Evolutionary conservation across 352 stramenopile genomes (phyloP).

Genomic region (Phytophthora fragariae): DNA sequence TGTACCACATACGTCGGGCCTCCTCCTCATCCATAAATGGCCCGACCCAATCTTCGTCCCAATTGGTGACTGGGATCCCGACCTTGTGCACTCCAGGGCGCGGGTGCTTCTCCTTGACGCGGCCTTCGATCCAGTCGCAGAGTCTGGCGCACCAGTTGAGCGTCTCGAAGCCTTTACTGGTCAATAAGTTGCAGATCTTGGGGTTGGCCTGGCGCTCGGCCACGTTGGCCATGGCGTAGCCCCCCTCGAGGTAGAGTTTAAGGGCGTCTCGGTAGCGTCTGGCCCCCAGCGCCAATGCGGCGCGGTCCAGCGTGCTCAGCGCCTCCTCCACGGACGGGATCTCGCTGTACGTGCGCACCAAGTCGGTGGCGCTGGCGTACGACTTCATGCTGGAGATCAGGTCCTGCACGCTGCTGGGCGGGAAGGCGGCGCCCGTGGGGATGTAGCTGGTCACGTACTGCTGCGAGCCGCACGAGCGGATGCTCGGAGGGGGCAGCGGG

Average conservation of each 20-base stretch:
- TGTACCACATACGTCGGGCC: constrained; percentile 82
- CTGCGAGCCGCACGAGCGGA: constrained; percentile 80
- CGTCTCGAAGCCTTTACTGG: constrained; percentile 86
- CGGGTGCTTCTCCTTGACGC: constrained; percentile 76
- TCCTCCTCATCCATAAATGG: constrained; percentile 81
- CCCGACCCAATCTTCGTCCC: constrained; percentile 82
- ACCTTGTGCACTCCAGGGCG: constrained; percentile 84
- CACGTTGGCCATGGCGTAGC: constrained; percentile 86
- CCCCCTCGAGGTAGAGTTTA: constrained; percentile 84
- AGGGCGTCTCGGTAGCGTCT: constrained; percentile 80
- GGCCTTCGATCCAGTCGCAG: constrained; percentile 88
- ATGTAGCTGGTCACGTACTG: constrained; percentile 83
- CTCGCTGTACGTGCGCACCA: constrained; percentile 79
- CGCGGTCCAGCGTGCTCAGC: constrained; percentile 75
- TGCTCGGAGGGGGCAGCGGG: constrained; percentile 66
- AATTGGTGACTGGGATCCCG: constrained; percentile 68
- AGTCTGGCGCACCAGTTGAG: constrained; percentile 86
- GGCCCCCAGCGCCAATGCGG: constrained; percentile 60
- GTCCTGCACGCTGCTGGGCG: constrained; percentile 64
- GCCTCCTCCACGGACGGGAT: constrained; percentile 85
- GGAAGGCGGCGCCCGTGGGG: constrained; percentile 67
- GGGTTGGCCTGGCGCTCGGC: constrained; percentile 79
- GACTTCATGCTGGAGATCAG: constrained; percentile 84
- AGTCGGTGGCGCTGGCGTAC: constrained; percentile 75
- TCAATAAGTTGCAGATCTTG: constrained; percentile 89